These are phyloP conservation scores for Seiridium cupressi DNA, from an alignment of 2,329 filamentous ascomycete species.

Conservation along the genomic window DNA sequence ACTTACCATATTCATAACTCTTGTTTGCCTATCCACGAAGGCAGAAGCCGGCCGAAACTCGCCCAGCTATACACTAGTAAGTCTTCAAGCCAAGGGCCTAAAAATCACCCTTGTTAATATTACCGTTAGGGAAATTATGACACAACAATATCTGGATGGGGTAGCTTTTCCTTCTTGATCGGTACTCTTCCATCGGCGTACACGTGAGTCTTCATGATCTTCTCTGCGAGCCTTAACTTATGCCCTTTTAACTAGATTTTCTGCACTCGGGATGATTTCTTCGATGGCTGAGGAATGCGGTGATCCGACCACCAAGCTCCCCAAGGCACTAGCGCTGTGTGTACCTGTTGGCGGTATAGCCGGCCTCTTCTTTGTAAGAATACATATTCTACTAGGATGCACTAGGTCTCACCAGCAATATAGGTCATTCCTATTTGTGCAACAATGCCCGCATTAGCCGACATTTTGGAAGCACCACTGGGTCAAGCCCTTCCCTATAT, in stretches of 20 bases:
- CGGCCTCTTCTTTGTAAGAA: conserved; percentile 48
- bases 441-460: conserved; percentile 36
- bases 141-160: conserved; percentile 54
- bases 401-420: too few species aligned
- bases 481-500: conserved; percentile 56
- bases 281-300: conserved; percentile 61
- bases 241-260: conserved; percentile 35
- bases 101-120: background rate
- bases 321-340: conserved; percentile 49
- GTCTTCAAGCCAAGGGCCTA: background rate
- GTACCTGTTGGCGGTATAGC: conserved; percentile 52
- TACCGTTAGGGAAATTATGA: conserved; percentile 48
- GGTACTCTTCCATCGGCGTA: conserved; percentile 59
- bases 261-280: conserved; percentile 60
- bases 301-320: conserved; percentile 50
- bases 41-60: conserved; percentile 53
- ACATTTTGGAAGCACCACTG: conserved; percentile 45
- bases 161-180: conserved; percentile 60
- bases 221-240: too few species aligned
- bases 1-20: conserved; percentile 53
- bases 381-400: too few species aligned
- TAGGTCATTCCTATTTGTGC: conserved; percentile 50
- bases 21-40: conserved; percentile 54
- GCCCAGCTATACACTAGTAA: conserved; percentile 44
- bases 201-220: conserved; percentile 27